Base-by-base conservation (phyloP, 1,284 basidiomycete species). In the Sutorius eximius region DNA sequence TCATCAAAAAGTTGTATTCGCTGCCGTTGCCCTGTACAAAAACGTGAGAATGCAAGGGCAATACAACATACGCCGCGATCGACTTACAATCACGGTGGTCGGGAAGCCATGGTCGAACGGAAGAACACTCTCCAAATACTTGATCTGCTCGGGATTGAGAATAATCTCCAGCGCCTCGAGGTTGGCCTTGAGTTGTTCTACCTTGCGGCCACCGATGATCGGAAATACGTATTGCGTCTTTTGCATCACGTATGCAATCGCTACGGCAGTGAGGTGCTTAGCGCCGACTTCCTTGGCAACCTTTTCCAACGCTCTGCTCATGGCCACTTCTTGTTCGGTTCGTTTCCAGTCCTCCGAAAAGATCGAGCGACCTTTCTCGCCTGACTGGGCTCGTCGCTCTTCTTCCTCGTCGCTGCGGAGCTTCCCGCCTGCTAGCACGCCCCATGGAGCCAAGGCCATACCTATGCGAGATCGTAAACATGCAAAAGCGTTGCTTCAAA, bases 21-120 rank as follows among this genome's bases (percentile, higher is more conserved):
- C 50, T 58, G 0, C 71, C 70, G 37, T 72, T 59, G 3, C 72
- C 71, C 72, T 73, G 46, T 24, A 22, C 5, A 8, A 42, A 34
- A 33, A 7, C 0, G n/a, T 52, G n/a, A 51, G 37, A 74, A 57
- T 46, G 73, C 68, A 30, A 75, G 24, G 70, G 49, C 3, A n/a
- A 54, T 32, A 13, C 13, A 3, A 10, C 7, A 29, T 11, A 22
- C 8, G 20, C 22, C 11, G 24, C 6, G 5, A 18, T 27, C 10
- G 13, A 47, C 45, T 47, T 7, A 44, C 45, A 12, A 47, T 47
- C 37, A 45, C 13, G 5, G 37, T 47, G 5, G 6, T 13, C 2
- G 80, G 79, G 69, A 81, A 82, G 0, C 79, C 81, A 12, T 54
- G 60, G 24, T 78, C 71, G 61, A 46, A 46, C 18, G 45, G 36